Conservation (phyloP, 2,329 filamentous ascomycete genomes). For the Tolypocladium inflatum region DNA sequence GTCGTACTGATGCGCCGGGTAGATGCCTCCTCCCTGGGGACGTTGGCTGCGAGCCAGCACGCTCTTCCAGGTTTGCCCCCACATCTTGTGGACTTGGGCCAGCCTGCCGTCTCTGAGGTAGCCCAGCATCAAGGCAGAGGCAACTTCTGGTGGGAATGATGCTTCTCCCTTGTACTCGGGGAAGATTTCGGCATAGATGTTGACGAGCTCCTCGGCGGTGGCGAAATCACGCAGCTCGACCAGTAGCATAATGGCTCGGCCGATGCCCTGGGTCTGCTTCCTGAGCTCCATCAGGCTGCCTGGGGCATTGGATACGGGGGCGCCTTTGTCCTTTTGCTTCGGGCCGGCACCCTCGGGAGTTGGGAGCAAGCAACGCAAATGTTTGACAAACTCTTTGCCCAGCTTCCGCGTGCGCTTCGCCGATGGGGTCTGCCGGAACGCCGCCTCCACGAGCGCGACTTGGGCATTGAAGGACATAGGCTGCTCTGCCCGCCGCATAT, state of each 20-base stretch:
- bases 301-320: neutral
- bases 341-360: neutral
- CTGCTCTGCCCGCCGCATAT: constrained; percentile 33
- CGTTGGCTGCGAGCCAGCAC: constrained; percentile 28
- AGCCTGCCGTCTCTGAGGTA: constrained; percentile 49
- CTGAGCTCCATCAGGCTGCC: constrained; percentile 13
- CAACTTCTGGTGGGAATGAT: constrained; percentile 41
- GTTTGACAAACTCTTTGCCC: constrained; percentile 17
- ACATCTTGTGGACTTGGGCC: constrained; percentile 54
- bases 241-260: constrained; percentile 23
- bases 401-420: constrained; percentile 13
- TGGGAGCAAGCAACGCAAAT: constrained; percentile 14
- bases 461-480: constrained; percentile 32
- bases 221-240: constrained; percentile 33
- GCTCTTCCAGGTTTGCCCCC: constrained; percentile 50
- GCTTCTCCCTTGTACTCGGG: constrained; percentile 20
- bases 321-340: neutral
- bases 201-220: constrained; percentile 47
- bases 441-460: constrained; percentile 31
- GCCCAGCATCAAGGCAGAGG: constrained; percentile 59
- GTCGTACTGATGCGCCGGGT: constrained; percentile 42
- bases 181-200: constrained; percentile 37
- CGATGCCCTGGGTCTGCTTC: constrained; percentile 18
- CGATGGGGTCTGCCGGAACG: constrained; percentile 15
- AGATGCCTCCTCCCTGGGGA: constrained; percentile 18